Percentiles rank a stretch among this genome's conserved stretches.
These are phyloP conservation scores for Phytophthora citricola DNA, from an alignment of 352 stramenopile genomes.

Conservation along the genomic window DNA sequence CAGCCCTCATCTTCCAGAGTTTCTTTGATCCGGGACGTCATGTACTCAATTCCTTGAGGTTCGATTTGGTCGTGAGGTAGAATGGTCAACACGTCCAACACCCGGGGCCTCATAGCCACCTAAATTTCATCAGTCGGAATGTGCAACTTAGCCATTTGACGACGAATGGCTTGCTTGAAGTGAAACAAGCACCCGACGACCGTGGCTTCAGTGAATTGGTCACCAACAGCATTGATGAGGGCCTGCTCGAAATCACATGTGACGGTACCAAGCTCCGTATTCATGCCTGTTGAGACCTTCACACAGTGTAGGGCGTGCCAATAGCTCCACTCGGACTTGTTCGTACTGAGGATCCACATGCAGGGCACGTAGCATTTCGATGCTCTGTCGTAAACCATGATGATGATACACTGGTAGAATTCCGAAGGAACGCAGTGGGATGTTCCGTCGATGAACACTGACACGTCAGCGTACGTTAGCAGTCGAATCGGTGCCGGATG, in stretches of 20 bases:
- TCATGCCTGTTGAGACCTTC: constrained; percentile 6
- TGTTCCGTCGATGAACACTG: constrained; percentile 36
- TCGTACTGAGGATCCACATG: constrained; percentile 7
- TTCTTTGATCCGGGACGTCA: neutral
- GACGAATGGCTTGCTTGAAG: constrained; percentile 31
- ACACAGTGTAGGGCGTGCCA: constrained; percentile 19
- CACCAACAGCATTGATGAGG: constrained; percentile 13
- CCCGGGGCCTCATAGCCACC: neutral
- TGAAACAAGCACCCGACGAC: constrained; percentile 29
- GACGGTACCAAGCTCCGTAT: constrained; percentile 1
- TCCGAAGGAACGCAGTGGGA: constrained; percentile 19
- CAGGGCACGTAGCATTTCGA: constrained; percentile 7
- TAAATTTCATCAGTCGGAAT: constrained; percentile 12
- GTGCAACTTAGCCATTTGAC: constrained; percentile 15
- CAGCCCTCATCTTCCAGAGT: neutral
- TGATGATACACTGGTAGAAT: neutral
- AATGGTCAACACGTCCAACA: constrained; percentile 9
- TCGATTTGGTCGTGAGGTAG: constrained; percentile 8
- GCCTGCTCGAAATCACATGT: constrained; percentile 26
- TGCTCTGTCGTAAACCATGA: constrained; percentile 26
- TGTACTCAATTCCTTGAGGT: constrained; percentile 9
- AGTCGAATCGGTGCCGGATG: constrained; percentile 25
- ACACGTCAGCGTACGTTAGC: constrained; percentile 17
- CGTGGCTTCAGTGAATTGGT: constrained; percentile 19
- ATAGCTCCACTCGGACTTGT: constrained; percentile 15